phyloP scores from a whole-genome alignment of 352 stramenopile species.

The Thraustochytrium striatum region DNA sequence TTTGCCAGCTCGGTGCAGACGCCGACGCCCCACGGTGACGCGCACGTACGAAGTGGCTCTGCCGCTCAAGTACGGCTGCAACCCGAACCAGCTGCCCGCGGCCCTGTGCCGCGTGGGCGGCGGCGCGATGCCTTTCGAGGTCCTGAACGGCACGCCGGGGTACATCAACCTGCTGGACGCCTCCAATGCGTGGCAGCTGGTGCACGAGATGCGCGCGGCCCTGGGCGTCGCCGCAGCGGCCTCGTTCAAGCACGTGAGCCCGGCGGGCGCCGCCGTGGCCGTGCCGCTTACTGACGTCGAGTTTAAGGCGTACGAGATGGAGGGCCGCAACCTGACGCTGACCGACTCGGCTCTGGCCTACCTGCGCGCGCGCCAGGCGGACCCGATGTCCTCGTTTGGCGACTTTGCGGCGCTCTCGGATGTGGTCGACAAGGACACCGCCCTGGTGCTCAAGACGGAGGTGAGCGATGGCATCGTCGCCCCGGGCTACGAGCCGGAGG shows the following conservation, averaged over 20 bases:
- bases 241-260: constrained; percentile 99
- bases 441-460: constrained; percentile 96
- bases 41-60: constrained; percentile 92
- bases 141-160: constrained; percentile 81
- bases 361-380: constrained; percentile 93
- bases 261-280: constrained; percentile 88
- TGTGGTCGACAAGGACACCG: constrained; percentile 94
- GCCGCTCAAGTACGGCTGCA: constrained; percentile 91
- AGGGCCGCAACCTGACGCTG: constrained; percentile 77
- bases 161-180: constrained; percentile 95
- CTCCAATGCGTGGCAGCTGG: background rate
- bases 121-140: constrained; percentile 64
- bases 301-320: constrained; percentile 79
- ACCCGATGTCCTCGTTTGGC: constrained; percentile 98
- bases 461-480: constrained; percentile 98
- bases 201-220: constrained; percentile 88
- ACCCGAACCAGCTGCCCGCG: constrained; percentile 97
- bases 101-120: constrained; percentile 64
- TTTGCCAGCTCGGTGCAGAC: constrained; percentile 81
- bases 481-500: constrained; percentile 92
- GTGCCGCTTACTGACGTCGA: constrained; percentile 90
- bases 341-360: constrained; percentile 94
- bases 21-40: constrained; percentile 64
- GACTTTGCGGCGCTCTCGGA: constrained; percentile 98
- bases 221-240: constrained; percentile 85